phyloP scores from a whole-genome alignment of 768 basidiomycete genomes.

The Pleurotus citrinopileatus region DNA sequence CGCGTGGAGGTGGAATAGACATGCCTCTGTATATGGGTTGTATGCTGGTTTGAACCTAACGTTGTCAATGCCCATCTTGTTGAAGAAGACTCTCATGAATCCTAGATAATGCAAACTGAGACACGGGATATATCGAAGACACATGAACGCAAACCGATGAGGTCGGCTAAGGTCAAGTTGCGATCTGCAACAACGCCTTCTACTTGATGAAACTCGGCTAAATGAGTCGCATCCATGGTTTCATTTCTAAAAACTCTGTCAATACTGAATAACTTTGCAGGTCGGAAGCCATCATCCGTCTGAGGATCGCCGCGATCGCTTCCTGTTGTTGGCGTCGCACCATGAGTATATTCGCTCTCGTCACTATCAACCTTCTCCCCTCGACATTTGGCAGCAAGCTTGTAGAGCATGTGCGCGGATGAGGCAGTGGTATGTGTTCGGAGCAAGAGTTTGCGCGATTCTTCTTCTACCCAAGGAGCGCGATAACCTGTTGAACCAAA shows the following conservation, averaged over 20 bases:
- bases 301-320: constrained; percentile 18
- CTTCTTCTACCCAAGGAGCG: constrained; percentile 92
- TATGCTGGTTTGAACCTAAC: constrained; percentile 98
- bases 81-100: constrained; percentile 98
- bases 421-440: constrained; percentile 97
- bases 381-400: constrained; percentile 82
- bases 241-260: constrained; percentile 99
- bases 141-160: constrained; percentile 67
- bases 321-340: constrained; percentile 27
- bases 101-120: constrained; percentile 43
- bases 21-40: constrained; percentile 95
- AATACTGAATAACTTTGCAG: constrained; percentile 94
- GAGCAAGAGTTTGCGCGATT: constrained; percentile 88
- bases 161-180: constrained; percentile 86
- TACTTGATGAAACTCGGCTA: constrained; percentile 99
- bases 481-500: constrained; percentile 96
- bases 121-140: neutral
- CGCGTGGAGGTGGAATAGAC: neutral
- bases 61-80: constrained; percentile 93
- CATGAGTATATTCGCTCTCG: constrained; percentile 37
- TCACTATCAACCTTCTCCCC: constrained; percentile 47
- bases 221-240: constrained; percentile 95
- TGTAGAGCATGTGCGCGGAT: constrained; percentile 90
- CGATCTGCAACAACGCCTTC: constrained; percentile 98
- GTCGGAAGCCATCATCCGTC: constrained; percentile 73